Evolutionary conservation across 176 grass and related monocot genomes (phyloP).

Genomic region (Oryza meyeriana): DNA sequence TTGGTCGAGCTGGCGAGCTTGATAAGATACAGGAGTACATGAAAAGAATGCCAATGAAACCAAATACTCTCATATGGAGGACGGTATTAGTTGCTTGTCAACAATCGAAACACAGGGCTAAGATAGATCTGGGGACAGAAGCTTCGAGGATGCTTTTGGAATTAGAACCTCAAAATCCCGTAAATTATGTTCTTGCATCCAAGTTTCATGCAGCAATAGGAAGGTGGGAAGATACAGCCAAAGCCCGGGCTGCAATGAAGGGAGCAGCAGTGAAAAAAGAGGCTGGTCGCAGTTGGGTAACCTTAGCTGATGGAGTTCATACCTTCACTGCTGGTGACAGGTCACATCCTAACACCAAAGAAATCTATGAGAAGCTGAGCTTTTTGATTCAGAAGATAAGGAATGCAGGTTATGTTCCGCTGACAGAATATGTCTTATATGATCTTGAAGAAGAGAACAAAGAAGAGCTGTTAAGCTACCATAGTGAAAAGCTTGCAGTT

Average conservation of each 20-base stretch:
- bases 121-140: constrained; percentile 52
- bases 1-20: constrained; percentile 67
- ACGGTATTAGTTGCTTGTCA: constrained; percentile 75
- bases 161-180: constrained; percentile 83
- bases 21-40: constrained; percentile 69
- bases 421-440: constrained; percentile 57
- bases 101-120: constrained; percentile 54
- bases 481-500: constrained; percentile 79
- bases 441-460: constrained; percentile 74
- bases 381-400: constrained; percentile 63
- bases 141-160: constrained; percentile 72
- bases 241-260: constrained; percentile 54
- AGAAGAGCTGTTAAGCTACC: constrained; percentile 68
- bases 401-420: constrained; percentile 60
- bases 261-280: constrained; percentile 53
- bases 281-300: constrained; percentile 84
- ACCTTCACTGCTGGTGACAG: constrained; percentile 68
- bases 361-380: constrained; percentile 66
- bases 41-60: constrained; percentile 72
- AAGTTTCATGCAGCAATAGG: constrained; percentile 71
- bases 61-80: constrained; percentile 77
- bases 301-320: constrained; percentile 65
- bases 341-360: constrained; percentile 70
- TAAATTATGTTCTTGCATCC: constrained; percentile 77
- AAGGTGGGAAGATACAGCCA: constrained; percentile 74